These are phyloP conservation scores for Cutaneotrichosporon cyanovorans DNA, from an alignment of 1,284 basidiomycete species.

Conservation along the genomic window DNA sequence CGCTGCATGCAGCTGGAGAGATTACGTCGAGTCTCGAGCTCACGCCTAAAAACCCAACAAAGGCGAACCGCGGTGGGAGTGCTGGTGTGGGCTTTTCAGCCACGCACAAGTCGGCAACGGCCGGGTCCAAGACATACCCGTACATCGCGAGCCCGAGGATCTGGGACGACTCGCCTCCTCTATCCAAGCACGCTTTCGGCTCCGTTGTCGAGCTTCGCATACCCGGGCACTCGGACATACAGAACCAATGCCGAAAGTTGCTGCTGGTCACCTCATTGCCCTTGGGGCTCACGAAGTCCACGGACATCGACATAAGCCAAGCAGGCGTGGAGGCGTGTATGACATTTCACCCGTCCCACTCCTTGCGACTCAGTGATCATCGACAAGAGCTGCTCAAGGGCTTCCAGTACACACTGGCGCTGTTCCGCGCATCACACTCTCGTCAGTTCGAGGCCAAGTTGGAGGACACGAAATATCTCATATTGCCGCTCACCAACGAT, in stretches of 20 bases:
- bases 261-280: constrained; percentile 1
- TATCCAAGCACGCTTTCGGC: background rate
- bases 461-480: constrained; percentile 16
- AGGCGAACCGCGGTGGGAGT: background rate
- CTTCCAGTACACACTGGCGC: background rate
- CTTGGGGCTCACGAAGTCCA: background rate
- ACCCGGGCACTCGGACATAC: background rate
- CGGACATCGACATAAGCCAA: background rate
- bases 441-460: constrained; percentile 19
- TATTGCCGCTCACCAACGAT: constrained; percentile 20
- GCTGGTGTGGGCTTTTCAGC: background rate
- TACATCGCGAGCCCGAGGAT: no score
- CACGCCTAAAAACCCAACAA: constrained; percentile 4
- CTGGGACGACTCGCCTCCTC: background rate
- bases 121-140: no score
- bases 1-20: constrained; percentile 10
- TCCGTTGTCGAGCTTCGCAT: background rate
- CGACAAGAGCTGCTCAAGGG: constrained; percentile 12
- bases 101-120: background rate
- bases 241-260: background rate
- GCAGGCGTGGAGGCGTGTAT: background rate
- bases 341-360: background rate
- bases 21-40: constrained; percentile 9
- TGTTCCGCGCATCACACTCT: background rate
- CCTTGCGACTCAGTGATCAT: background rate